Evolutionary conservation across 1,139 yeast species (phyloP).

Genomic region (Yamadazyma taylorii): DNA sequence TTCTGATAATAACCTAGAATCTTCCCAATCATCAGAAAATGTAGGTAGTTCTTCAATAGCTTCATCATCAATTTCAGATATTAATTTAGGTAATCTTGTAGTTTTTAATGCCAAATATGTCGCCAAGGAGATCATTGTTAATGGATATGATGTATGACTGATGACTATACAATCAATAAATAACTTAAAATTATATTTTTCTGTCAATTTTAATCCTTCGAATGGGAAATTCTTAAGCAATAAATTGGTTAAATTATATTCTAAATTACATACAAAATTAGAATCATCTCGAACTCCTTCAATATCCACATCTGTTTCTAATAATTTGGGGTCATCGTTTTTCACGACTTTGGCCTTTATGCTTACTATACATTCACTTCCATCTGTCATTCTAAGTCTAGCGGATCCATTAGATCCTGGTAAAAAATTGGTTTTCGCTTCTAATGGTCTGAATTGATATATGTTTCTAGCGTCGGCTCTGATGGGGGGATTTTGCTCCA

Average conservation of each 20-base stretch:
- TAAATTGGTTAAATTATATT: slow-evolving; percentile 50
- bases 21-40: slow-evolving; percentile 84
- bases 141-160: slow-evolving; percentile 67
- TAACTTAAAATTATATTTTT: slow-evolving; percentile 72
- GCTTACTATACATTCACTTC: slow-evolving; percentile 90
- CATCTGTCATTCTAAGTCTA: slow-evolving; percentile 79
- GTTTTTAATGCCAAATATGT: slow-evolving; percentile 78
- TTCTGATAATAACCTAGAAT: slow-evolving; percentile 47
- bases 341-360: slow-evolving; percentile 83
- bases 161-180: slow-evolving; percentile 78
- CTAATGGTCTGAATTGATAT: slow-evolving; percentile 80
- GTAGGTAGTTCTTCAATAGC: slow-evolving; percentile 85
- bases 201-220: slow-evolving; percentile 58
- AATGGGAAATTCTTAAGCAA: slow-evolving; percentile 50
- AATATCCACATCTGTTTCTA: slow-evolving; percentile 78
- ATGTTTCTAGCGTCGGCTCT: slow-evolving; percentile 81
- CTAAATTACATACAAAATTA: slow-evolving; percentile 56
- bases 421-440: slow-evolving; percentile 75
- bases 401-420: slow-evolving; percentile 93
- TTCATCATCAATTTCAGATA: slow-evolving; percentile 57
- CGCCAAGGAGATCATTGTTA: slow-evolving; percentile 75
- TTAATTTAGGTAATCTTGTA: slow-evolving; percentile 70
- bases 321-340: slow-evolving; percentile 41
- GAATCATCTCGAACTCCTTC: slow-evolving; percentile 73
- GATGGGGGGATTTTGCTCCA: slow-evolving; percentile 59